Conservation (phyloP, 1,284 basidiomycete genomes). For the Cronartium quercuum region DNA sequence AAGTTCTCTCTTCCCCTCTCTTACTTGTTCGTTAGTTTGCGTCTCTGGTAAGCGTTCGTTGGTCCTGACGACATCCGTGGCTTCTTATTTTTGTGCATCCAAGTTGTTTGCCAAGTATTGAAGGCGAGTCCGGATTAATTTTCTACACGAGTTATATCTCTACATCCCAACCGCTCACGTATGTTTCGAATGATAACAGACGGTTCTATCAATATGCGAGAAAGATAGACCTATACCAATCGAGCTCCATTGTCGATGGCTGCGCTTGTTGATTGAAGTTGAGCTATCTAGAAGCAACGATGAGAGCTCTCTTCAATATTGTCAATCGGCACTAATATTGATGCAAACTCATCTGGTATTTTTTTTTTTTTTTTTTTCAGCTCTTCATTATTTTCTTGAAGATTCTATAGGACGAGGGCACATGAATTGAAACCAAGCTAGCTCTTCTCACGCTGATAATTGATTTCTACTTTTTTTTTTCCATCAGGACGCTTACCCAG, state of each 20-base stretch:
- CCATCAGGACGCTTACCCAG: conserved; percentile 25
- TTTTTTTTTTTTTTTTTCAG: neutral
- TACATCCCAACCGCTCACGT: neutral
- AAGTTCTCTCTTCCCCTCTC: neutral
- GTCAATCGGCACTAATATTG: conserved; percentile 17
- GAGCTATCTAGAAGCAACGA: conserved; percentile 19
- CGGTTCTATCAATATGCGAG: conserved; percentile 11
- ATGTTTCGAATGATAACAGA: neutral
- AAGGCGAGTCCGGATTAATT: neutral
- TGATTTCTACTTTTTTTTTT: neutral
- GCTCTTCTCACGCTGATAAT: neutral
- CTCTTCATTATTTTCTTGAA: neutral
- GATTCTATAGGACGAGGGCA: neutral
- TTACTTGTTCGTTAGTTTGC: no score
- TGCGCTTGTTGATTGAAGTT: conserved; percentile 29
- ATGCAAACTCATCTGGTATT: conserved; percentile 13
- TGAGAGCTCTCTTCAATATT: conserved; percentile 12
- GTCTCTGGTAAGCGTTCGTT: no score
- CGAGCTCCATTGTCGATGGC: conserved; percentile 15
- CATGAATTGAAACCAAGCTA: neutral
- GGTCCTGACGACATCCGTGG: no score
- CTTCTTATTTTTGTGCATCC: neutral
- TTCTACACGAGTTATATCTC: neutral
- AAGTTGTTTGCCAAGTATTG: neutral
- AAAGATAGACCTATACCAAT: neutral